Percentiles rank a stretch among this genome's conserved stretches.
Evolutionary conservation across 306 rosid genomes (phyloP).

Genomic region (Geum urbanum): DNA sequence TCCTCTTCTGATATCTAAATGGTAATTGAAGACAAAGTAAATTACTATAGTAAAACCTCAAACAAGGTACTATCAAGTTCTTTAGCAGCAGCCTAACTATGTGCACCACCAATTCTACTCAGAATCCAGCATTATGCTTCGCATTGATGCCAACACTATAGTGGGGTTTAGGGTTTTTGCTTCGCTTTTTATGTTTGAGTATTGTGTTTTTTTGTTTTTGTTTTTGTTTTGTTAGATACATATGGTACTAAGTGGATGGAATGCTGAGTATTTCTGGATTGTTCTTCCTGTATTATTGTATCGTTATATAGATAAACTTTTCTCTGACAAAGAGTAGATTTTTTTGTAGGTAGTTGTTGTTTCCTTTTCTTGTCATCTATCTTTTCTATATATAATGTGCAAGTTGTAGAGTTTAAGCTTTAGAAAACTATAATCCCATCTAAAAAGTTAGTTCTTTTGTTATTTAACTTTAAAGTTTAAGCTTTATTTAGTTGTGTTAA

Average conservation of each 20-base stretch:
- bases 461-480: no score
- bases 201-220: background rate
- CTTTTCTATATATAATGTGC: background rate
- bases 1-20: constrained; percentile 95
- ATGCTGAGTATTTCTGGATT: background rate
- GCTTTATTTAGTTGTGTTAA: no score
- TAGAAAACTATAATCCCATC: background rate
- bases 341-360: background rate
- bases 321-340: background rate
- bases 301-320: background rate
- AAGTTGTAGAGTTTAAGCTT: background rate
- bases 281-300: background rate
- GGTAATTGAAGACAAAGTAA: constrained; percentile 24
- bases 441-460: no score
- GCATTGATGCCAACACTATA: constrained; percentile 62
- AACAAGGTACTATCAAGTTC: constrained; percentile 66
- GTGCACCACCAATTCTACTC: constrained; percentile 90
- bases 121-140: constrained; percentile 81
- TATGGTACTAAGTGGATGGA: background rate
- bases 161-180: background rate
- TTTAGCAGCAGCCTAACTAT: constrained; percentile 74
- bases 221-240: background rate
- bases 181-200: background rate
- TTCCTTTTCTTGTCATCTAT: background rate
- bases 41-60: constrained; percentile 20